Percentiles rank a stretch among this genome's conserved stretches.
These are phyloP conservation scores for Theileria parva DNA, from an alignment of 169 alveolate genomes.

Conservation along the genomic window DNA sequence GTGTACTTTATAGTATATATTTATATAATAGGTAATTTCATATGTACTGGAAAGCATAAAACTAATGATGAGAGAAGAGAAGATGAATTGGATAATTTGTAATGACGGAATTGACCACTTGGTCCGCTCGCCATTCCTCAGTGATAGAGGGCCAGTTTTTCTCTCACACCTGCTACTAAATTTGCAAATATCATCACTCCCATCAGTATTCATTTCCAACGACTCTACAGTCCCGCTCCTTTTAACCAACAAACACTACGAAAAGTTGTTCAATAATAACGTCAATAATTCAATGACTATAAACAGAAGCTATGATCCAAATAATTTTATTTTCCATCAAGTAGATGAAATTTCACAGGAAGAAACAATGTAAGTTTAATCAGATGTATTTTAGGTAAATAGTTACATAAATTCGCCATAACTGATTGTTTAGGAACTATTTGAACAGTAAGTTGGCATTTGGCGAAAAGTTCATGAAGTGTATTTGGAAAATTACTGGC, in stretches of 20 bases:
- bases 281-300: neutral
- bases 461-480: neutral
- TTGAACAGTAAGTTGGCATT: neutral
- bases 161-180: conserved; percentile 18
- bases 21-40: conserved; percentile 17
- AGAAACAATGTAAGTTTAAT: neutral
- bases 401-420: neutral
- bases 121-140: conserved; percentile 28
- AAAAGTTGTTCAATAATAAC: neutral
- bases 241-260: neutral
- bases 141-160: conserved; percentile 43
- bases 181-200: conserved; percentile 20
- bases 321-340: conserved; percentile 14
- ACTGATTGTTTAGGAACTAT: neutral
- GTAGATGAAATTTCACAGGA: conserved; percentile 41
- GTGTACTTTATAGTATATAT: neutral
- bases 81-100: conserved; percentile 35
- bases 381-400: neutral
- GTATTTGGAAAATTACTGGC: conserved; percentile 34
- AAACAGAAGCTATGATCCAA: neutral
- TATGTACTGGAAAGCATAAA: conserved; percentile 7
- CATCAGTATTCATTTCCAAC: conserved; percentile 41
- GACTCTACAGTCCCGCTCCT: neutral
- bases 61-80: neutral
- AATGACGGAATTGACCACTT: conserved; percentile 45